Base-by-base conservation (phyloP, 371 early-diverging fungal species). In the Apophysomyces variabilis region DNA sequence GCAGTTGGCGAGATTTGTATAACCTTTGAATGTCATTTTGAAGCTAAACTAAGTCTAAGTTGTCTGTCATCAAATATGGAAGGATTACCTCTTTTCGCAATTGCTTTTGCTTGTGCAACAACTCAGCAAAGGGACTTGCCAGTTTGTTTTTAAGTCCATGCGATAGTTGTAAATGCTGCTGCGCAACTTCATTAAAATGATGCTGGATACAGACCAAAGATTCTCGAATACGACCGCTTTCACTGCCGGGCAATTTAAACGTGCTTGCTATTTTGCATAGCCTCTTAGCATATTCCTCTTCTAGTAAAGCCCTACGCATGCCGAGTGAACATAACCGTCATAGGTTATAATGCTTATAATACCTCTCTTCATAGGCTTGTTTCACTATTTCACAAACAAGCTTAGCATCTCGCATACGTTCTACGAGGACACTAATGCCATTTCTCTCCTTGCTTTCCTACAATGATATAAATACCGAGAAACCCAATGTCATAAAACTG, bases 41-140 rank as follows among this genome's bases (percentile, higher is more conserved):
- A 4, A 50, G 54, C 54, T 50, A 50, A 21, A 21, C 21, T 9
- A 50, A 21, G 7, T 50, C 21, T 18, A 50, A 18, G 54, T 21
- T 21, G 21, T 9, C 1, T 50, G 6, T 5, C 9, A 9, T 0
- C 21, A 21, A 26, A n/a, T 6, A 18, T 18, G 21, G 21, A 16
- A 21, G 35, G 7, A n/a, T 26, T 62, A 45, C 62, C 47, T 62
- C 46, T 46, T 62, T 62, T 36, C 62, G 62, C 12, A 62, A 46
- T 3, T 37, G 46, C 16, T 47, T 62, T 47, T 62, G 62, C 37
- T 62, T 62, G 18, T 16, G 21, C 46, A 62, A 14, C 47, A 62
- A 37, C 6, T 44, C 38, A 0, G 14, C 46, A 3, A 62, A 16
- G 13, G 62, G 62, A 18, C 11, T 38, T 4, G 46, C 18, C n/a